A percentile compares a stretch with the other conserved stretches of the same genome.
These are phyloP conservation scores for Aspergillus coremiiformis DNA, from an alignment of 495 filamentous ascomycete species.

Conservation along the genomic window DNA sequence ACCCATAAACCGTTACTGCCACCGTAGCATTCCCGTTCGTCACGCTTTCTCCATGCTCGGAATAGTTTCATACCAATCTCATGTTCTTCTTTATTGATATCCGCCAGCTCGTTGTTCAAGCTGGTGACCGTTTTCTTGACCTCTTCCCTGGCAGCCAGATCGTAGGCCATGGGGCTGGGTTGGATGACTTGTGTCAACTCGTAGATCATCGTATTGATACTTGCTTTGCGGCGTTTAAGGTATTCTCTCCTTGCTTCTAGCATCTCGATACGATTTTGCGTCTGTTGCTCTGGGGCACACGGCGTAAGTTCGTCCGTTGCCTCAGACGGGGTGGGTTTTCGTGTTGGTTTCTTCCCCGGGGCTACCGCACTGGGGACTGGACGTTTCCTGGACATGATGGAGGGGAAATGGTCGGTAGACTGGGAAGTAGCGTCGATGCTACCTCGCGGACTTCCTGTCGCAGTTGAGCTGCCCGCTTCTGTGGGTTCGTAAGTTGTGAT, in stretches of 20 bases:
- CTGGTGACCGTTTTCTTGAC: conserved; percentile 66
- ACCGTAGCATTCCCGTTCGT: conserved; percentile 61
- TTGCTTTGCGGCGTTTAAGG: conserved; percentile 58
- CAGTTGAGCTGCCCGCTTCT: conserved; percentile 27
- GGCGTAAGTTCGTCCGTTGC: conserved; percentile 45
- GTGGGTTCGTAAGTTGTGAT: conserved; percentile 62
- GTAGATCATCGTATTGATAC: conserved; percentile 62
- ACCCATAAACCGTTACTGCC: conserved; percentile 78
- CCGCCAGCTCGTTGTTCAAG: conserved; percentile 66
- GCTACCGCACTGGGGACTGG: conserved; percentile 36
- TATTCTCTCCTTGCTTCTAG: conserved; percentile 61
- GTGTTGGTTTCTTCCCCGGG: conserved; percentile 37
- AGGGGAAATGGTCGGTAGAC: conserved; percentile 28
- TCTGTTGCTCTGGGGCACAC: conserved; percentile 49
- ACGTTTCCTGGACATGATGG: conserved; percentile 44
- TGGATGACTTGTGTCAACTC: conserved; percentile 60
- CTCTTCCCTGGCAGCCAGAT: conserved; percentile 50
- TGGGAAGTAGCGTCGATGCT: conserved; percentile 32
- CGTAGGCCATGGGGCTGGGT: conserved; percentile 50
- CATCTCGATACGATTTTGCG: conserved; percentile 54
- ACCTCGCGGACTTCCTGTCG: conserved; percentile 31
- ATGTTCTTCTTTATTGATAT: conserved; percentile 74
- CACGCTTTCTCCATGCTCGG: conserved; percentile 68
- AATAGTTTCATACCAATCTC: conserved; percentile 79
- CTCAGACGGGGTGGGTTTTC: conserved; percentile 49